A percentile compares a stretch with the other conserved stretches of the same genome.
phyloP scores from a whole-genome alignment of 2,329 filamentous ascomycete species.

The Alternaria sp. region DNA sequence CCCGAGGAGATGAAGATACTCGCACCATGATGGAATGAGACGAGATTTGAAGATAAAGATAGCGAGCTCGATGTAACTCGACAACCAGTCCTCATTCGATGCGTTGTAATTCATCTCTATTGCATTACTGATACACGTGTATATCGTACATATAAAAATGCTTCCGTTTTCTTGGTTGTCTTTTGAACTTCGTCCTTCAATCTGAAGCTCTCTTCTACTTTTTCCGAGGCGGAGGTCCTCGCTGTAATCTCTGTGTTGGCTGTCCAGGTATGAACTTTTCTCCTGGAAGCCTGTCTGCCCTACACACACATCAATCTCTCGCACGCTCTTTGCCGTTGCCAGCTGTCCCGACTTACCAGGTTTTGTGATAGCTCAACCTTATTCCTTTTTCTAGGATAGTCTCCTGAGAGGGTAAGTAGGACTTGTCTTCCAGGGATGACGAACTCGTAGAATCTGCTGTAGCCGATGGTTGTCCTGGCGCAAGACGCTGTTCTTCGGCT shows the following conservation, averaged over 20 bases:
- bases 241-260: background rate
- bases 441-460: background rate
- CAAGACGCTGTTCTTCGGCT: conserved; percentile 23
- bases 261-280: background rate
- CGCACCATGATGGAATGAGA: no score
- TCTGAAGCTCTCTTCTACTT: background rate
- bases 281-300: background rate
- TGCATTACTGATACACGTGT: background rate
- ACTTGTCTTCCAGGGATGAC: background rate
- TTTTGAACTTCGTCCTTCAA: no score
- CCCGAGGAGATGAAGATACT: no score
- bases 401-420: background rate
- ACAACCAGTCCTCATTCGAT: no score
- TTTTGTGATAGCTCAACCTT: background rate
- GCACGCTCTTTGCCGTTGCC: background rate
- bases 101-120: no score
- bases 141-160: background rate
- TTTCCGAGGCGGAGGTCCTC: background rate
- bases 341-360: background rate
- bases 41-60: no score
- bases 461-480: background rate
- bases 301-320: background rate
- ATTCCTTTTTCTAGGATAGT: background rate
- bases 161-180: no score
- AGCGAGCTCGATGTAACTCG: no score